Conservation (phyloP, 2,329 filamentous ascomycete species). For the Diatrype stigma region DNA sequence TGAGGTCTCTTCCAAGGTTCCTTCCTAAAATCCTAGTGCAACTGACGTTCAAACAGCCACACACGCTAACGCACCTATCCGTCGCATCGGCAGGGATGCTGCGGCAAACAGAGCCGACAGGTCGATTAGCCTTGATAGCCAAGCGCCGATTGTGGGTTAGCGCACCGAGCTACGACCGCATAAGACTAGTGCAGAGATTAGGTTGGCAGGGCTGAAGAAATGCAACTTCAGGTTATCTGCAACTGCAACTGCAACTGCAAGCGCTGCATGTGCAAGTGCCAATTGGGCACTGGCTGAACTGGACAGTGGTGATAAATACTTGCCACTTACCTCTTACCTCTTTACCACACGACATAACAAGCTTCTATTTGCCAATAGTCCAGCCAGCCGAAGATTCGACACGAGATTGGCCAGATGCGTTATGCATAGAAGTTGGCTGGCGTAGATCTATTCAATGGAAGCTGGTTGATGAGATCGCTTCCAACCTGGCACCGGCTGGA, state of each 20-base stretch:
- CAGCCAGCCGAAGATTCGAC: not conserved
- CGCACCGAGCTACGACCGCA: not conserved
- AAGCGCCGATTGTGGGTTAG: not conserved
- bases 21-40: not conserved
- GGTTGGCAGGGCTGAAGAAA: slow-evolving; percentile 7
- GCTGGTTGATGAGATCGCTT: too few species aligned
- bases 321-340: too few species aligned
- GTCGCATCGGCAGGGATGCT: slow-evolving; percentile 20
- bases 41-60: slow-evolving; percentile 28
- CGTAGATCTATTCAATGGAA: too few species aligned
- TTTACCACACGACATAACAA: not conserved
- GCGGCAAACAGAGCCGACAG: slow-evolving; percentile 22
- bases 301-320: too few species aligned
- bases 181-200: not conserved
- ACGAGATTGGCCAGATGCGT: not conserved
- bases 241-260: too few species aligned
- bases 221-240: too few species aligned
- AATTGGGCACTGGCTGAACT: too few species aligned
- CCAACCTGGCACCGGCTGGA: too few species aligned
- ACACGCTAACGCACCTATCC: slow-evolving; percentile 24
- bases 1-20: not conserved
- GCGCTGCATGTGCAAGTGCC: too few species aligned
- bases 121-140: too few species aligned
- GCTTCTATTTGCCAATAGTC: not conserved
- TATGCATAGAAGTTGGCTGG: not conserved